A percentile compares a stretch with the other conserved stretches of the same genome.
These are phyloP conservation scores for Infundibulicybe gibba DNA, from an alignment of 768 basidiomycete genomes.

Conservation along the genomic window DNA sequence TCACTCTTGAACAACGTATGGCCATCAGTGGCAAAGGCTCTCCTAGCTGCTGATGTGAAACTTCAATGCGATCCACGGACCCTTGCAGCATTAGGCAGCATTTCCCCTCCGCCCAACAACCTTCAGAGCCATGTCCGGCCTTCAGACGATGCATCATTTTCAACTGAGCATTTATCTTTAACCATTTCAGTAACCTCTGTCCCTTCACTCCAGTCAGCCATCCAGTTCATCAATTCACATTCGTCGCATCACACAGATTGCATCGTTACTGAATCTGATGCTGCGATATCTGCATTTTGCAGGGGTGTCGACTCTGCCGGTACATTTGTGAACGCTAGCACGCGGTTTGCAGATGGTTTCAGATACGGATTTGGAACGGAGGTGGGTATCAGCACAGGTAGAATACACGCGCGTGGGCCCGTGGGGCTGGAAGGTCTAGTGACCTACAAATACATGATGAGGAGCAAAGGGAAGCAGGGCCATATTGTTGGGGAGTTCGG, in stretches of 20 bases:
- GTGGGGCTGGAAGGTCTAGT: slow-evolving; percentile 93
- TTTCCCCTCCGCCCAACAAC: slow-evolving; percentile 32
- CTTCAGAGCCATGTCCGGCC: slow-evolving; percentile 44
- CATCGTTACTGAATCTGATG: slow-evolving; percentile 81
- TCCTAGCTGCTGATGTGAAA: slow-evolving; percentile 65
- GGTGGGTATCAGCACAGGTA: slow-evolving; percentile 95
- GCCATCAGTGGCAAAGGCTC: slow-evolving; percentile 72
- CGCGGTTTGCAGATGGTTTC: slow-evolving; percentile 95
- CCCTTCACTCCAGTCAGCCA: slow-evolving; percentile 68
- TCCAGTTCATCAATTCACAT: slow-evolving; percentile 87
- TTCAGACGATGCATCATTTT: slow-evolving; percentile 64
- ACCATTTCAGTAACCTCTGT: slow-evolving; percentile 79
- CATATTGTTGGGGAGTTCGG: slow-evolving; percentile 91
- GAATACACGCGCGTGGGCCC: slow-evolving; percentile 94
- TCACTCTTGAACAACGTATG: slow-evolving; percentile 70
- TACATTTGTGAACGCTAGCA: slow-evolving; percentile 92
- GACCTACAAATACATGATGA: slow-evolving; percentile 94
- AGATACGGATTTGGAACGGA: slow-evolving; percentile 97
- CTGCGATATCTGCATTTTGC: slow-evolving; percentile 69
- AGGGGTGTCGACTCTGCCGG: slow-evolving; percentile 89
- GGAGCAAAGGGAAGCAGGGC: slow-evolving; percentile 68
- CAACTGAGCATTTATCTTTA: slow-evolving; percentile 85
- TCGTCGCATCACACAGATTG: slow-evolving; percentile 94
- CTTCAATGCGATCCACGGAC: slow-evolving; percentile 77
- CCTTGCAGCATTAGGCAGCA: slow-evolving; percentile 46